Conservation (phyloP, 2,329 filamentous ascomycete species). For the Hypocrella siamensis region DNA sequence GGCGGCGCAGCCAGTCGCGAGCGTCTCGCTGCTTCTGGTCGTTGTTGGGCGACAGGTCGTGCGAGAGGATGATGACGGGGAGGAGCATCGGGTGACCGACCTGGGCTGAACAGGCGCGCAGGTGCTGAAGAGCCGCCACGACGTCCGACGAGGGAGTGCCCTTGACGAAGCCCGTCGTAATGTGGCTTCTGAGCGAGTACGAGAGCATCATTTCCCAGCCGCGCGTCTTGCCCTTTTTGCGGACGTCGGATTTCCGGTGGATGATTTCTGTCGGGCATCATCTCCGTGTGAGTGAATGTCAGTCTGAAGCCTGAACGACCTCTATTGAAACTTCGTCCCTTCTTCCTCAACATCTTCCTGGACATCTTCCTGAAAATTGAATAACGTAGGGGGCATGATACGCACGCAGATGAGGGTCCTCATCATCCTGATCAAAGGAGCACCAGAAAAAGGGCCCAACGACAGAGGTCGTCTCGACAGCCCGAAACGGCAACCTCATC, state of each 20-base stretch:
- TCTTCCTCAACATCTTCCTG: too few relatives aligned
- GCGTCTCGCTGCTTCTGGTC: slow-evolving; percentile 48
- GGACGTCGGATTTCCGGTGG: slow-evolving; percentile 50
- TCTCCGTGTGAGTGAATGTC: neutral
- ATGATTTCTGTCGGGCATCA: slow-evolving; percentile 31
- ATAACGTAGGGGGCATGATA: slow-evolving; percentile 3
- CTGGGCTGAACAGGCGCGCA: slow-evolving; percentile 31
- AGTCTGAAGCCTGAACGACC: neutral
- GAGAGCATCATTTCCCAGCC: slow-evolving; percentile 51
- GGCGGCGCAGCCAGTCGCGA: slow-evolving; percentile 42
- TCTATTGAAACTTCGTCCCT: neutral
- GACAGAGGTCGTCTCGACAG: slow-evolving; percentile 40
- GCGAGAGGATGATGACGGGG: slow-evolving; percentile 40
- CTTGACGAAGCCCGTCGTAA: slow-evolving; percentile 47
- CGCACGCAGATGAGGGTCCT: slow-evolving; percentile 41
- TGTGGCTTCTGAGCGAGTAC: slow-evolving; percentile 34
- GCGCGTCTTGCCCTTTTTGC: slow-evolving; percentile 46
- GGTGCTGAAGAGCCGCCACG: slow-evolving; percentile 29
- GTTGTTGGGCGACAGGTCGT: slow-evolving; percentile 38
- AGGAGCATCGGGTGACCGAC: slow-evolving; percentile 42
- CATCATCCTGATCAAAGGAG: slow-evolving; percentile 38
- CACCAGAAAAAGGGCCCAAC: slow-evolving; percentile 51
- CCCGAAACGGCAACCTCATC: slow-evolving; percentile 37
- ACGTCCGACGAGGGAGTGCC: slow-evolving; percentile 43
- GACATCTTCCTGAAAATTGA: too few relatives aligned